Conservation (phyloP, 257 asterid genomes). For the Rauvolfia tetraphylla region DNA sequence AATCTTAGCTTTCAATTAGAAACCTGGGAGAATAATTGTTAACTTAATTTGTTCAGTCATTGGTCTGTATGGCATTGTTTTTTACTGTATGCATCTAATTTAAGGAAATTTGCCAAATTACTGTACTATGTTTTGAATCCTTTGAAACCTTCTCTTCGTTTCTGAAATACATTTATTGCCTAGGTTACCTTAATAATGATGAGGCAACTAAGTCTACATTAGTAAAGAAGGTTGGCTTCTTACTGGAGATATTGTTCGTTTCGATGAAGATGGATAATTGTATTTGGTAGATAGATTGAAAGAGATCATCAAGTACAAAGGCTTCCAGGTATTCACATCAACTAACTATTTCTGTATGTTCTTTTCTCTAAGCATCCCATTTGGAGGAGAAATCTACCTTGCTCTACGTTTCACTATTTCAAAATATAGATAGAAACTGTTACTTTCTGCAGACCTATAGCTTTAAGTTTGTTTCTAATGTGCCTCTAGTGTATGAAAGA, state of each 20-base stretch:
- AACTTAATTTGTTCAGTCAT: too few relatives aligned
- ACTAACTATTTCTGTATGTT: too few relatives aligned
- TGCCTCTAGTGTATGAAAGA: too few relatives aligned
- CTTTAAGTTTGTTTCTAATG: too few relatives aligned
- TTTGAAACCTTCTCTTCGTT: background rate
- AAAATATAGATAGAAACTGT: too few relatives aligned
- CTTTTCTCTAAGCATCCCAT: too few relatives aligned
- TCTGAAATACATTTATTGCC: slow-evolving; percentile 9
- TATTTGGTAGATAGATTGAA: slow-evolving; percentile 73
- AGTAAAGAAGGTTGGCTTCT: slow-evolving; percentile 79
- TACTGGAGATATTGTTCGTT: slow-evolving; percentile 77
- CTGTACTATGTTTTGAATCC: background rate
- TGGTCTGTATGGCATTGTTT: too few relatives aligned
- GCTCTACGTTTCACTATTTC: too few relatives aligned
- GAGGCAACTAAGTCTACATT: slow-evolving; percentile 52
- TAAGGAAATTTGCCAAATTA: background rate
- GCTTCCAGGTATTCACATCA: slow-evolving; percentile 70
- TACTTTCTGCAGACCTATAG: too few relatives aligned
- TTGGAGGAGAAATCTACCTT: too few relatives aligned
- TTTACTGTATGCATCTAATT: background rate
- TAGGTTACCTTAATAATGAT: slow-evolving; percentile 64
- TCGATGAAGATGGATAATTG: slow-evolving; percentile 73
- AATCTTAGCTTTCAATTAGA: too few relatives aligned
- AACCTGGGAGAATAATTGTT: background rate
- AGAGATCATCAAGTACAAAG: slow-evolving; percentile 82